Conservation (phyloP, 306 rosid genomes). For the Vigna unguiculata region DNA sequence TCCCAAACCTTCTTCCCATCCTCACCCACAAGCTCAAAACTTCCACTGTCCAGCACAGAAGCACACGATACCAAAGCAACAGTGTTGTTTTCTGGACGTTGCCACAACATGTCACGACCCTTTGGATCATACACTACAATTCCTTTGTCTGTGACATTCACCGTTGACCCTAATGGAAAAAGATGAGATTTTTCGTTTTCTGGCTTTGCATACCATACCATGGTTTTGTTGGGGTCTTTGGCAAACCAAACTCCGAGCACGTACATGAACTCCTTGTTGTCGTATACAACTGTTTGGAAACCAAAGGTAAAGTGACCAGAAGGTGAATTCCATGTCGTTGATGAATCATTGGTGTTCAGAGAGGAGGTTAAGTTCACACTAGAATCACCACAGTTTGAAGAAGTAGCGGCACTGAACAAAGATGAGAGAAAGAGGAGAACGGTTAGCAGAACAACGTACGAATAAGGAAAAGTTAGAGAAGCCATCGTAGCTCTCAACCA, state of each 20-base stretch:
- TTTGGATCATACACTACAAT: constrained; percentile 3
- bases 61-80: not conserved
- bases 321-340: not conserved
- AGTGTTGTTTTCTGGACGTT: not conserved
- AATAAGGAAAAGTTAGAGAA: not conserved
- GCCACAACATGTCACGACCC: constrained; percentile 19
- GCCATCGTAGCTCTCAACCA: not conserved
- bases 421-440: not conserved
- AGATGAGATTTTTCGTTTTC: too few species aligned
- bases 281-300: not conserved
- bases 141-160: constrained; percentile 30
- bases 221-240: not conserved
- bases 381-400: not conserved
- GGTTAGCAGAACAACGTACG: not conserved
- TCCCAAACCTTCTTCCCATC: constrained; percentile 1
- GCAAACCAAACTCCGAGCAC: constrained; percentile 9
- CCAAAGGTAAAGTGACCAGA: not conserved
- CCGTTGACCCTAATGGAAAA: constrained; percentile 26
- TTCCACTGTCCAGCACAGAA: constrained; percentile 11
- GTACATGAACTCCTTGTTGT: not conserved
- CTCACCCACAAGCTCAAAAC: not conserved
- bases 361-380: not conserved
- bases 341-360: not conserved
- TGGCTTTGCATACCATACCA: constrained; percentile 49
- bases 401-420: not conserved